These are phyloP conservation scores for Leavenworthia alabamica DNA, from an alignment of 345 rosid genomes.

Conservation along the genomic window DNA sequence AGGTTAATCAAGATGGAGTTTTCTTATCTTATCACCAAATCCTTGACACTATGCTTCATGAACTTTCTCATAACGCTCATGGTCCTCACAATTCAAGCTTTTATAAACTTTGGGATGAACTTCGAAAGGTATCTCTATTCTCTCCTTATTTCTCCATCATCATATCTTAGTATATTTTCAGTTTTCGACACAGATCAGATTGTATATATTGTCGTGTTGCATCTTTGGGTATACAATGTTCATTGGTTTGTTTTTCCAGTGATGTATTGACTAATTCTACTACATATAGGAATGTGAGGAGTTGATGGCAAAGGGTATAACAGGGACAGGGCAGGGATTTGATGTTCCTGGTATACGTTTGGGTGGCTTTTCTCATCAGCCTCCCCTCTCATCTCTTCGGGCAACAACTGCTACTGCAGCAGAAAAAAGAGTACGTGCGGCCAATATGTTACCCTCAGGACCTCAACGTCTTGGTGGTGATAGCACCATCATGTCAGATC, in stretches of 20 bases:
- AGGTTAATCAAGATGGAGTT: conserved; percentile 52
- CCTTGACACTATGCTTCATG: conserved; percentile 94
- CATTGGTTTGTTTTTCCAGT: background rate
- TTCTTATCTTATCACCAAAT: conserved; percentile 64
- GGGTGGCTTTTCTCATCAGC: conserved; percentile 72
- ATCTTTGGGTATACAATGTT: background rate
- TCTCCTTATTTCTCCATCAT: background rate
- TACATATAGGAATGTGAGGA: conserved; percentile 80
- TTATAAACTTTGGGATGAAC: conserved; percentile 94
- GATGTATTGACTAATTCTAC: background rate
- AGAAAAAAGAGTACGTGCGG: conserved; percentile 57
- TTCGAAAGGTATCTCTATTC: conserved; percentile 48
- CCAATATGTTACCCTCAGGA: conserved; percentile 61
- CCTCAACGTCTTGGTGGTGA: conserved; percentile 84
- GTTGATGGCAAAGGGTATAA: conserved; percentile 60
- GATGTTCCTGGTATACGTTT: conserved; percentile 70
- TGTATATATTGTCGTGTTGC: background rate
- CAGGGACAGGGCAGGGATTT: conserved; percentile 67
- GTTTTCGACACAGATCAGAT: background rate
- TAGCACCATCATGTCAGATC: conserved; percentile 63
- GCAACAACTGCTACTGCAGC: conserved; percentile 61
- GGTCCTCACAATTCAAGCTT: conserved; percentile 83
- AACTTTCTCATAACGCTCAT: conserved; percentile 80
- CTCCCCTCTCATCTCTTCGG: conserved; percentile 55
- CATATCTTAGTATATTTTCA: background rate